Percentiles rank a stretch among this genome's conserved stretches.
Evolutionary conservation across 2,329 filamentous ascomycete species (phyloP).

Genomic region (Claviceps sp.): DNA sequence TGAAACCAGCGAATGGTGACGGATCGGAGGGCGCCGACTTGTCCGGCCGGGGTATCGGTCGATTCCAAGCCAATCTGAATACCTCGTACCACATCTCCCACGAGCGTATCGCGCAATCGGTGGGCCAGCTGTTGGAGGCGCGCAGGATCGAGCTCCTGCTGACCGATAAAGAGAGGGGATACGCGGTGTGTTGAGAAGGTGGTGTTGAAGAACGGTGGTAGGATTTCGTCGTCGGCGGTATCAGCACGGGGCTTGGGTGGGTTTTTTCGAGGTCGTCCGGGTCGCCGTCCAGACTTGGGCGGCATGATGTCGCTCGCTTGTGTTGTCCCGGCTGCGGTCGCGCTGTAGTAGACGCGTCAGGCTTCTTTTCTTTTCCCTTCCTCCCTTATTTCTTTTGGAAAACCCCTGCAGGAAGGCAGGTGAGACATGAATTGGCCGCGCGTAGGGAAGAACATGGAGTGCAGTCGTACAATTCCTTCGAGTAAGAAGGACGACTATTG

Average conservation of each 20-base stretch:
- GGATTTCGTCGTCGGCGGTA: slow-evolving; percentile 11
- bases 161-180: slow-evolving; percentile 38
- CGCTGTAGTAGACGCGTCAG: background rate
- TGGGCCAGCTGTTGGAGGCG: slow-evolving; percentile 31
- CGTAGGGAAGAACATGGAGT: background rate
- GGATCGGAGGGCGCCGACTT: slow-evolving; percentile 28
- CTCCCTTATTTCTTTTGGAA: background rate
- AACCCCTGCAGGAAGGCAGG: background rate
- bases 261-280: slow-evolving; percentile 2
- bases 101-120: slow-evolving; percentile 38
- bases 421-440: background rate
- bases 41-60: slow-evolving; percentile 25
- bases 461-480: background rate
- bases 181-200: slow-evolving; percentile 44
- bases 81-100: slow-evolving; percentile 47
- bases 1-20: slow-evolving; percentile 36
- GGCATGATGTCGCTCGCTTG: slow-evolving; percentile 1
- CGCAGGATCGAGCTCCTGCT: slow-evolving; percentile 21
- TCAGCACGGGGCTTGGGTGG: slow-evolving; percentile 11
- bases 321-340: background rate
- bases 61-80: slow-evolving; percentile 38
- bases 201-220: slow-evolving; percentile 40
- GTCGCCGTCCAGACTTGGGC: slow-evolving; percentile 1
- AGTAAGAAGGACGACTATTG: background rate
- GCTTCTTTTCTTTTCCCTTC: background rate